Evolutionary conservation across 768 basidiomycete species (phyloP).

Genomic region (Tulasnella sp.): DNA sequence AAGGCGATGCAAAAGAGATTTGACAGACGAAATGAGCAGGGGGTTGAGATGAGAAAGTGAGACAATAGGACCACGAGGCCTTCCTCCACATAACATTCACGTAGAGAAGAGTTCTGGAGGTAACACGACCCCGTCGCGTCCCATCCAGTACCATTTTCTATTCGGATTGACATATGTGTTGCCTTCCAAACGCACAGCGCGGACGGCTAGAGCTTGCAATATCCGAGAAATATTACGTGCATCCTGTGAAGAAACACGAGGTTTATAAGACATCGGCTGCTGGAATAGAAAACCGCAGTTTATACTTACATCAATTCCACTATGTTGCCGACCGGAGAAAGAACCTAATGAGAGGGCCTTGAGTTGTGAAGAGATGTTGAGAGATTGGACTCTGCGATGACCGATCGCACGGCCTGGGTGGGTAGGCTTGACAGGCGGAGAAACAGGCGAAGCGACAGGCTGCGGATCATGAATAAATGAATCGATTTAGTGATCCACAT

Average conservation of each 20-base stretch:
- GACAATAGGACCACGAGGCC: not conserved
- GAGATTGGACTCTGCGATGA: conserved; percentile 22
- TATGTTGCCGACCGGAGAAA: conserved; percentile 77
- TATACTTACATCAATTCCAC: conserved; percentile 74
- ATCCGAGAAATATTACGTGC: conserved; percentile 80
- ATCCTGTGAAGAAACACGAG: conserved; percentile 44
- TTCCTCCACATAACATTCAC: not conserved
- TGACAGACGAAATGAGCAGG: too few relatives aligned
- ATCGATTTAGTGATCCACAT: not conserved
- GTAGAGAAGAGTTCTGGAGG: not conserved
- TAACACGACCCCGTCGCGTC: conserved; percentile 23
- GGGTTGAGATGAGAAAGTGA: conserved; percentile 4
- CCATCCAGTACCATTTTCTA: conserved; percentile 79
- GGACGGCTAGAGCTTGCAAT: conserved; percentile 58
- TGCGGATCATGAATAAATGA: not conserved
- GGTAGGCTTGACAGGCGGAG: not conserved
- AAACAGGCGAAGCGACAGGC: not conserved
- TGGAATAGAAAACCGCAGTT: not conserved
- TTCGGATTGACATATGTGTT: conserved; percentile 57
- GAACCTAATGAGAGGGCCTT: conserved; percentile 51
- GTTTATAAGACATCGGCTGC: not conserved
- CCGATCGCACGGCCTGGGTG: conserved; percentile 5
- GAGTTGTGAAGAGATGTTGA: conserved; percentile 69
- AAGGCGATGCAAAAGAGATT: too few relatives aligned
- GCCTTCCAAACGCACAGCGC: conserved; percentile 52